Base-by-base conservation (phyloP, 176 grass and related monocot species). In the Triticum urartu region DNA sequence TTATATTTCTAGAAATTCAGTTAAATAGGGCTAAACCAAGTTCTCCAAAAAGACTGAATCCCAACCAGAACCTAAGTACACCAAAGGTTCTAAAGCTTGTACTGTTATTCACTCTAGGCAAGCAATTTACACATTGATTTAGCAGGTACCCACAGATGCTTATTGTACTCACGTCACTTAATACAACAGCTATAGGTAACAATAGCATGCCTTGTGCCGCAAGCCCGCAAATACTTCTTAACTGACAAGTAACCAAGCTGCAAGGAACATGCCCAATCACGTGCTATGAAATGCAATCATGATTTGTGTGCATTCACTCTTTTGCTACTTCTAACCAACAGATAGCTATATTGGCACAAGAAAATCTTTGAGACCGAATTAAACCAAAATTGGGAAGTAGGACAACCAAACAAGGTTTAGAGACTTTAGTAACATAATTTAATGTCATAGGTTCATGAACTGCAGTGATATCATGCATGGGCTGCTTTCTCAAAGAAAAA, bases 381-480 rank as follows among this genome's bases (percentile, higher is more conserved):
- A 78, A 73, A 78, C 25, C 15, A 71, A 35, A 25, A 69, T 33
- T 63, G 14, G 10, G 13, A 34, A 48, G 62, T 81, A 30, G 28
- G 64, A 34, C 79, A 80, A 45, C 25, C 42, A 34, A 33, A 52
- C 18, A 68, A 18, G 33, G 45, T 81, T 81, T 52, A 68, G 79
- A 68, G 20, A 52, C 15, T 52, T 68, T 9, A 50, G 17, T 80
- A 48, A 50, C 45, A 28, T 17, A 81, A 32, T 34, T 68, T 52
- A 5, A 4, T 45, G 17, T 38, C 18, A 54, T 40, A 59, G 56
- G 52, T 61, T 28, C 36, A 75, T 73, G 50, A 20, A 39, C 36
- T 25, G 12, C 43, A 82, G 38, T 11, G 61, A 47, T 33, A 78
- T 72, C 25, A 84, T 84, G 62, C 58, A 84, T 79, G 40, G 24